Evolutionary conservation across 1,139 yeast genomes (phyloP).

Genomic region (Wickerhamiella infanticola): DNA sequence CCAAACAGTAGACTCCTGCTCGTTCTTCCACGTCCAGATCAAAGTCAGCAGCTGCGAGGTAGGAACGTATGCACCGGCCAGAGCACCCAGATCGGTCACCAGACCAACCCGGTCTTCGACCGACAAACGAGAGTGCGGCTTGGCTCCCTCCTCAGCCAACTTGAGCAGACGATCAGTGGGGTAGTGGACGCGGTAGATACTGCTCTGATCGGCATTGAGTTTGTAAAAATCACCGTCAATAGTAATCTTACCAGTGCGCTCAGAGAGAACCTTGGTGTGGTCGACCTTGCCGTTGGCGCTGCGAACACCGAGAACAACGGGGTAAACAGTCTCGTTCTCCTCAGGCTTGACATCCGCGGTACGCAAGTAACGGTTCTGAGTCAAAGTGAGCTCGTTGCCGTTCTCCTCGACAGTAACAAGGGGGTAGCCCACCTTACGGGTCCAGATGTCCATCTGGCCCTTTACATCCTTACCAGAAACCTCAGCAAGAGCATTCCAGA

Average conservation of each 20-base stretch:
- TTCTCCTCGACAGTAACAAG: slow-evolving; percentile 43
- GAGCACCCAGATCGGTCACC: slow-evolving; percentile 12
- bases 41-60: slow-evolving; percentile 37
- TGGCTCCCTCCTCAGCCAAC: slow-evolving; percentile 54
- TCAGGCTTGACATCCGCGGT: slow-evolving; percentile 66
- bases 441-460: slow-evolving; percentile 67
- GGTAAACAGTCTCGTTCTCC: slow-evolving; percentile 59
- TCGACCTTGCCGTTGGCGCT: slow-evolving; percentile 42
- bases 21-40: slow-evolving; percentile 31
- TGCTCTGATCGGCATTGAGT: slow-evolving; percentile 69
- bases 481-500: slow-evolving; percentile 62
- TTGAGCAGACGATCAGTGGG: slow-evolving; percentile 57
- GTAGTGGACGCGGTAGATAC: slow-evolving; percentile 71
- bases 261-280: slow-evolving; percentile 41
- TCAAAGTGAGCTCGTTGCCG: slow-evolving; percentile 30
- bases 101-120: slow-evolving; percentile 36
- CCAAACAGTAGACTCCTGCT: slow-evolving; percentile 51
- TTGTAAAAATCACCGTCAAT: slow-evolving; percentile 48
- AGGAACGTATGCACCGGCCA: slow-evolving; percentile 35
- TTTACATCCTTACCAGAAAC: slow-evolving; percentile 64
- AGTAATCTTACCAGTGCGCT: slow-evolving; percentile 41
- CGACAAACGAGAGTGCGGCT: slow-evolving; percentile 31
- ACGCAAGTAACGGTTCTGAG: slow-evolving; percentile 60
- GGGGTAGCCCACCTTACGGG: slow-evolving; percentile 74
- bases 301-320: slow-evolving; percentile 67